Percentiles rank a stretch among this genome's conserved stretches.
phyloP scores from a whole-genome alignment of 805 yeast genomes.

The Ascoidea asiatica region DNA sequence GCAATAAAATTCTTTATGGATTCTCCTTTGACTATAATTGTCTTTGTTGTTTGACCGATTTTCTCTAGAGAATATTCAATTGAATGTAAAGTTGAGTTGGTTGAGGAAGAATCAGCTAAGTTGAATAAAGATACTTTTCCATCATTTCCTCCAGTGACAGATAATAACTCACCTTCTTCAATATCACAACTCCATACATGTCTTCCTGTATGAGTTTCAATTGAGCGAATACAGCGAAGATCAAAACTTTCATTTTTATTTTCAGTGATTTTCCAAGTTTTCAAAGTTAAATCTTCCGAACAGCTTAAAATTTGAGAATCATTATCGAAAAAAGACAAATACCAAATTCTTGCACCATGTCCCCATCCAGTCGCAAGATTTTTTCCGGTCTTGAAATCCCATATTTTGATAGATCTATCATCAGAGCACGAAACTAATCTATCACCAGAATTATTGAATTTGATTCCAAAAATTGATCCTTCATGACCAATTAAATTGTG shows the following conservation, averaged over 20 bases:
- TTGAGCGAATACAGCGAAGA: too few relatives aligned
- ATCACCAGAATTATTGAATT: conserved; percentile 39
- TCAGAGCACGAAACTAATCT: conserved; percentile 77
- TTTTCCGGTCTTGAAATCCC: conserved; percentile 45
- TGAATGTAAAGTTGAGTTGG: neutral
- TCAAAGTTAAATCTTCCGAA: conserved; percentile 78
- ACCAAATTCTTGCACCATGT: conserved; percentile 91
- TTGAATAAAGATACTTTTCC: conserved; percentile 65
- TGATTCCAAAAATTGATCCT: conserved; percentile 83
- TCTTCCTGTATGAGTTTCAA: conserved; percentile 71
- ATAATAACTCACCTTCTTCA: conserved; percentile 27
- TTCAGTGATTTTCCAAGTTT: conserved; percentile 54
- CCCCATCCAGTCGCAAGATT: conserved; percentile 86
- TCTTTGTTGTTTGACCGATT: neutral
- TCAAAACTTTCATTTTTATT: too few relatives aligned
- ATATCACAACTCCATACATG: conserved; percentile 77
- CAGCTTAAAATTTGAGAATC: conserved; percentile 39
- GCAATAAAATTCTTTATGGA: conserved; percentile 47
- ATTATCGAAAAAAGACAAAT: conserved; percentile 38
- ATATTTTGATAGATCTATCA: conserved; percentile 76
- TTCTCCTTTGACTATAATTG: conserved; percentile 29
- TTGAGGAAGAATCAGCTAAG: conserved; percentile 15
- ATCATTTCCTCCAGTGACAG: conserved; percentile 90
- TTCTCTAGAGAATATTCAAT: neutral
- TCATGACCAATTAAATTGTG: conserved; percentile 63